A percentile compares a stretch with the other conserved stretches of the same genome.
These are phyloP conservation scores for Aureobasidium lini DNA, from an alignment of 2,329 filamentous ascomycete species.

Conservation along the genomic window DNA sequence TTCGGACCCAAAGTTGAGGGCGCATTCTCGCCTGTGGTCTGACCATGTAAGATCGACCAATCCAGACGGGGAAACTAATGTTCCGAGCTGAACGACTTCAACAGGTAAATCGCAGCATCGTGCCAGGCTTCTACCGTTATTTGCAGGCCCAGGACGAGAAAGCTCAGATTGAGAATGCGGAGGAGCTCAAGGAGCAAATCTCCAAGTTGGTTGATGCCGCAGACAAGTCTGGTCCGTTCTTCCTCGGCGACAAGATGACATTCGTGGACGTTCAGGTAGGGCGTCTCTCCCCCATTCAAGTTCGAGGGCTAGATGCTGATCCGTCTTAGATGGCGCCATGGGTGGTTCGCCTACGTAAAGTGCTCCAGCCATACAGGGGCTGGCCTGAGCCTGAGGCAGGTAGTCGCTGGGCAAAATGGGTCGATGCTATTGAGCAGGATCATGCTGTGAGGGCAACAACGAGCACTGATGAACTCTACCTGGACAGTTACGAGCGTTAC, in stretches of 20 bases:
- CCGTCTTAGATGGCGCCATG: constrained; percentile 61
- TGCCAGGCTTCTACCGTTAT: constrained; percentile 68
- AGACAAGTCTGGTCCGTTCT: constrained; percentile 59
- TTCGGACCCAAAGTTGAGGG: constrained; percentile 57
- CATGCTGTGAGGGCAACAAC: constrained; percentile 59
- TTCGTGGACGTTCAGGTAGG: constrained; percentile 56
- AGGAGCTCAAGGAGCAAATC: constrained; percentile 60
- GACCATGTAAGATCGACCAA: constrained; percentile 53
- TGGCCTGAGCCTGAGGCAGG: constrained; percentile 59
- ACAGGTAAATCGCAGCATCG: constrained; percentile 48
- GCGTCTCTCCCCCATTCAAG: background rate
- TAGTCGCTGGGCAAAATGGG: constrained; percentile 61
- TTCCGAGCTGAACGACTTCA: background rate
- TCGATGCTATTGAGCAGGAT: constrained; percentile 60
- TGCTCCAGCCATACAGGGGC: constrained; percentile 56
- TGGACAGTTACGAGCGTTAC: constrained; percentile 60
- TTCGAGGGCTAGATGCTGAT: background rate
- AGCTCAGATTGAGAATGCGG: constrained; percentile 52
- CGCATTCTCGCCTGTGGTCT: constrained; percentile 70
- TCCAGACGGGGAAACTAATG: constrained; percentile 20
- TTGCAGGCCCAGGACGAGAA: constrained; percentile 56
- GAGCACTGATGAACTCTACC: constrained; percentile 57
- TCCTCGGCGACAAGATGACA: constrained; percentile 49
- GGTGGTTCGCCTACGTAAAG: constrained; percentile 59
- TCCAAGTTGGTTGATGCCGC: constrained; percentile 52